Conservation (phyloP, 345 rosid species). For the Sapria himalayana region DNA sequence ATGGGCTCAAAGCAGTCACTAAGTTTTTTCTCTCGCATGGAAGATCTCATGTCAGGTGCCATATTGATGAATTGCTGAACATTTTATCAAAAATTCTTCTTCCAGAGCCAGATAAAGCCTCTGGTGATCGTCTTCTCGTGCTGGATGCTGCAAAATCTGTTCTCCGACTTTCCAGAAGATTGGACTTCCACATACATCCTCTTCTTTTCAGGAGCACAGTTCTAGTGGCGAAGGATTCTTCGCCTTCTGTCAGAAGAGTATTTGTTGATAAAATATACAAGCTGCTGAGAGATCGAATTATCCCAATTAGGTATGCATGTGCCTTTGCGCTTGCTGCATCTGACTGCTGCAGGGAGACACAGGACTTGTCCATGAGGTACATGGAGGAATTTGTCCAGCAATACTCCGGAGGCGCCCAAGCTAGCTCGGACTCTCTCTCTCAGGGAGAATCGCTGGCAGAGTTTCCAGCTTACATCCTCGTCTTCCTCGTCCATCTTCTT, state of each 20-base stretch:
- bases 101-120: no score
- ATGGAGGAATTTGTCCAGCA: slow-evolving; percentile 49
- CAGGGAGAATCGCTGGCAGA: slow-evolving; percentile 31
- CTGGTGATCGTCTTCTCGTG: no score
- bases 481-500: slow-evolving; percentile 67
- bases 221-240: slow-evolving; percentile 48
- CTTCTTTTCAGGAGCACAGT: slow-evolving; percentile 38
- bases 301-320: slow-evolving; percentile 79
- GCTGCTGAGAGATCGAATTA: slow-evolving; percentile 30
- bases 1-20: slow-evolving; percentile 64
- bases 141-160: slow-evolving; percentile 83
- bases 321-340: slow-evolving; percentile 41
- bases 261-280: slow-evolving; percentile 48
- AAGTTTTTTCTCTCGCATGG: slow-evolving; percentile 59
- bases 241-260: slow-evolving; percentile 24
- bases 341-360: slow-evolving; percentile 36
- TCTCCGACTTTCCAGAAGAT: slow-evolving; percentile 65
- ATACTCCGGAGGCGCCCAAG: slow-evolving; percentile 27
- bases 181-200: slow-evolving; percentile 77
- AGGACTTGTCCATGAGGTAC: slow-evolving; percentile 43
- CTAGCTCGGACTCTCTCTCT: slow-evolving; percentile 18
- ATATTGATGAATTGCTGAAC: slow-evolving; percentile 29
- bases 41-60: slow-evolving; percentile 26
- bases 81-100: slow-evolving; percentile 40
- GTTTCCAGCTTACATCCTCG: slow-evolving; percentile 50